Percentiles rank a stretch among this genome's conserved stretches.
phyloP scores from a whole-genome alignment of 768 basidiomycete species.

The Daedaleopsis nitida region DNA sequence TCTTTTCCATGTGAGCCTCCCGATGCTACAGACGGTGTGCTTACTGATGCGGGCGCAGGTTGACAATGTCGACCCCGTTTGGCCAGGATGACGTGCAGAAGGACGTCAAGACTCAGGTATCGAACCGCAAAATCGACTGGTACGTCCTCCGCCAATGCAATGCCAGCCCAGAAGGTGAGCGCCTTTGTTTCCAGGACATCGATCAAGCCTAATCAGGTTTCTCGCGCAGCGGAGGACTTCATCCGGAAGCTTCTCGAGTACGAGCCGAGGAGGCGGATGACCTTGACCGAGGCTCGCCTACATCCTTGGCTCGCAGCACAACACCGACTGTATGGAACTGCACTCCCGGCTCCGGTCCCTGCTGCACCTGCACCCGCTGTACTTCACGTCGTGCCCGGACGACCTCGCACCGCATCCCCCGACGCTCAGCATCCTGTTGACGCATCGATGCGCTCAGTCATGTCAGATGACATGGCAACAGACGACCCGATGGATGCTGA shows the following conservation, averaged over 20 bases:
- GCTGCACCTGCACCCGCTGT: background rate
- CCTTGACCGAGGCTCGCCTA: conserved; percentile 61
- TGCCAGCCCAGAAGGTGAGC: conserved; percentile 53
- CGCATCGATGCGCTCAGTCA: conserved; percentile 20
- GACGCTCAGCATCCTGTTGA: conserved; percentile 5
- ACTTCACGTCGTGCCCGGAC: background rate
- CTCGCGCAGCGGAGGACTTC: conserved; percentile 61
- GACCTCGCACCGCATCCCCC: conserved; percentile 15
- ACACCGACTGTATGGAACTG: background rate
- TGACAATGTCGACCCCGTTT: conserved; percentile 80
- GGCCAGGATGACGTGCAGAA: conserved; percentile 66
- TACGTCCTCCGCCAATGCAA: conserved; percentile 39
- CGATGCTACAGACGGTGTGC: background rate
- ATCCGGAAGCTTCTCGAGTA: conserved; percentile 63
- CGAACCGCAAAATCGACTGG: conserved; percentile 66
- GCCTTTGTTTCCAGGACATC: background rate
- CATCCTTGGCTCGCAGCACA: conserved; percentile 73
- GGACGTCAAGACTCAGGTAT: conserved; percentile 64
- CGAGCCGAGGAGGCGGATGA: conserved; percentile 70
- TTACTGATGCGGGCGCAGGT: conserved; percentile 43
- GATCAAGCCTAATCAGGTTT: conserved; percentile 1
- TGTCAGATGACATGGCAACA: conserved; percentile 17
- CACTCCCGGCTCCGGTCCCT: background rate
- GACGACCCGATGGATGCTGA: conserved; percentile 13
- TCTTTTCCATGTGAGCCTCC: conserved; percentile 80